These are phyloP conservation scores for Aegilops bicornis DNA, from an alignment of 176 grass and related monocot genomes.

Conservation along the genomic window DNA sequence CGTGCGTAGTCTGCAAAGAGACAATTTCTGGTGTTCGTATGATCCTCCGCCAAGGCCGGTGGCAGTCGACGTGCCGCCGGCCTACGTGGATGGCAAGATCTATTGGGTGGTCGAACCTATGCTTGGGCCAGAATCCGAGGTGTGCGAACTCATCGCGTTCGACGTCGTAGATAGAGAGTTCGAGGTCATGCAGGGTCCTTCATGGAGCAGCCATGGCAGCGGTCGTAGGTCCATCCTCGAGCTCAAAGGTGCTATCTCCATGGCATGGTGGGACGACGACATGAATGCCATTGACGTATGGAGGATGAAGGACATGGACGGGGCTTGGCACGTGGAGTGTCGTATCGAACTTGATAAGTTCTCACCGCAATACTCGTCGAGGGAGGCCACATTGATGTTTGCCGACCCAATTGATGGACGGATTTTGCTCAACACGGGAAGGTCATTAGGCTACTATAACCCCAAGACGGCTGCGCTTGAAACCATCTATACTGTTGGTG, in stretches of 20 bases:
- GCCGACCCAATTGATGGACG: neutral
- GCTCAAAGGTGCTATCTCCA: neutral
- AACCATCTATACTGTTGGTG: neutral
- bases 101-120: neutral
- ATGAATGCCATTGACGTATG: neutral
- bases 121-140: neutral
- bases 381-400: neutral
- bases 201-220: neutral
- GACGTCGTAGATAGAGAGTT: neutral
- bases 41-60: neutral
- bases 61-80: neutral
- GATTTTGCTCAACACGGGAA: neutral
- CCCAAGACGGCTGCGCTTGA: neutral
- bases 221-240: neutral
- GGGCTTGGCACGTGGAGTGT: neutral
- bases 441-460: slow-evolving; percentile 6
- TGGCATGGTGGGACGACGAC: neutral
- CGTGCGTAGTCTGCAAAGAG: neutral
- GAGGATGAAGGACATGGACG: neutral
- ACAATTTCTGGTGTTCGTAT: neutral
- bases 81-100: neutral
- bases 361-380: neutral
- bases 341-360: neutral
- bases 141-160: neutral
- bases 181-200: neutral